Evolutionary conservation across 2,329 filamentous ascomycete genomes (phyloP), one percentile per base, ranked within the genome.

Genomic region (Zymoseptoria pseudotritici): DNA sequence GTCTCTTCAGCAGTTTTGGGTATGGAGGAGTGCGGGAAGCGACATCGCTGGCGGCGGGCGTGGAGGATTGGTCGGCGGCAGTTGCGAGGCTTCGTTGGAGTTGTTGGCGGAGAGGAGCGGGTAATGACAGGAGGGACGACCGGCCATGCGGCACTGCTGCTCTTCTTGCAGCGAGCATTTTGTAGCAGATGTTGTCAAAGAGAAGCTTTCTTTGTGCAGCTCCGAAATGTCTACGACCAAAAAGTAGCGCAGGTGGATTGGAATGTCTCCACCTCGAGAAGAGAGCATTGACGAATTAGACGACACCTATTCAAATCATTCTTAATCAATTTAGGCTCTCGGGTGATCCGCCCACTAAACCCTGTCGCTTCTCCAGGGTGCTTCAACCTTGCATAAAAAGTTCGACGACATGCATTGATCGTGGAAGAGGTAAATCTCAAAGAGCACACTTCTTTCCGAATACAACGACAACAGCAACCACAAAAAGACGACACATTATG

Each of bases 1-100:
- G 87, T 68, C 87, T 89, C 70, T 82, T 83, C 72, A 92, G 82
- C 56, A 96, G 88, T 76, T 87, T 91, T 68, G 87, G 82, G 77
- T 97, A 97, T 26, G 90, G 90, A 53, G 91, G 89, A 66, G 83
- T 86, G 65, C 86, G 83, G 26, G 82, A 80, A 58, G 78, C 76
- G 63, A 82, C 65, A 51, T 61, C 61, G 63, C 67, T 70, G 19
- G 68, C 67, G 17, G 67, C 63, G 9, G 65, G 61, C 1, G 63
- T 55, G 20, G 62, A 56, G 22, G 60, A 62, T 19, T 57, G 53
- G 8, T 60, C 61, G 36, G 67, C 62, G n/a, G 70, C 64, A 13
- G 71, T 73, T 11, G 72, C 72, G 58, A 74, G 69, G 50, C 58
- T 65, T 29, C 71, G 68, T 31, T 65, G 62, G 50, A 64, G 61